Evolutionary conservation across 2,329 filamentous ascomycete species (phyloP).

Genomic region (Microdochium paspali): DNA sequence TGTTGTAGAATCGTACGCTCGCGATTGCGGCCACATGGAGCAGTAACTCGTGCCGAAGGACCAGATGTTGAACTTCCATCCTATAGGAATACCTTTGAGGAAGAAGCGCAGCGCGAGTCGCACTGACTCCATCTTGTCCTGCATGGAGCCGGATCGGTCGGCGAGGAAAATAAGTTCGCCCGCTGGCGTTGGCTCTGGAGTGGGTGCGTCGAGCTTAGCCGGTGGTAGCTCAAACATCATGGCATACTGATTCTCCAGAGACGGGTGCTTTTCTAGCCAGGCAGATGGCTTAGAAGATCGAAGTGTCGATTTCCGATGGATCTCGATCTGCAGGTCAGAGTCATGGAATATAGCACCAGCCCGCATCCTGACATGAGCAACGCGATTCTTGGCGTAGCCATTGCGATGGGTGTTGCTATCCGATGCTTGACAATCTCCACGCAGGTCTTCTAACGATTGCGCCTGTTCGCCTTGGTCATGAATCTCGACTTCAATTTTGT

Average conservation of each 20-base stretch:
- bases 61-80: slow-evolving; percentile 33
- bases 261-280: slow-evolving; percentile 15
- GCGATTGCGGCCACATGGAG: slow-evolving; percentile 6
- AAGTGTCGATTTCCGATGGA: slow-evolving; percentile 8
- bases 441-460: background rate
- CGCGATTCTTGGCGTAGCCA: background rate
- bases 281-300: slow-evolving; percentile 7
- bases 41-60: slow-evolving; percentile 34
- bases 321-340: slow-evolving; percentile 13
- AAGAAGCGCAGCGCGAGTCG: slow-evolving; percentile 44
- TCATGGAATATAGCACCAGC: slow-evolving; percentile 7
- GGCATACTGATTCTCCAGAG: slow-evolving; percentile 10
- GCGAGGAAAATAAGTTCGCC: slow-evolving; percentile 8
- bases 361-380: slow-evolving; percentile 4
- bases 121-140: slow-evolving; percentile 34
- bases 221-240: slow-evolving; percentile 16
- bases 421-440: background rate
- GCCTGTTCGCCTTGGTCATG: background rate
- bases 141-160: slow-evolving; percentile 29
- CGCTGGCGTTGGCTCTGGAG: background rate
- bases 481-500: background rate
- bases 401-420: background rate
- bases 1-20: slow-evolving; percentile 22
- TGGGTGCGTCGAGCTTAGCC: slow-evolving; percentile 3
- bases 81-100: slow-evolving; percentile 41